A percentile compares a stretch with the other conserved stretches of the same genome.
phyloP scores from a whole-genome alignment of 23 red algal species.

The Cyanidium caldarium region DNA sequence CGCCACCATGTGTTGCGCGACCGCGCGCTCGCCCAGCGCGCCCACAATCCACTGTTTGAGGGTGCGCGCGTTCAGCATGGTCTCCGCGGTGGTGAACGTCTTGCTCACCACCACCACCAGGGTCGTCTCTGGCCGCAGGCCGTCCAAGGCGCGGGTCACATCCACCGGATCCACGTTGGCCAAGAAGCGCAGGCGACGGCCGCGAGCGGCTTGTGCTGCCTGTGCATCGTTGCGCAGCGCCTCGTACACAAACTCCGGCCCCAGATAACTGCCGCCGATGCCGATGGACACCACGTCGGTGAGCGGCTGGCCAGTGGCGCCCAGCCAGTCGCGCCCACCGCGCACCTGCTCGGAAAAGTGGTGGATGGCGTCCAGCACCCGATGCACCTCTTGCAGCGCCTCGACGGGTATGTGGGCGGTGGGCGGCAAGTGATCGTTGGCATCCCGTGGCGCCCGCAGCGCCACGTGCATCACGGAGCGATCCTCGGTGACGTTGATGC shows the following conservation, averaged over 20 bases:
- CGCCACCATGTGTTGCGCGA: conserved; percentile 86
- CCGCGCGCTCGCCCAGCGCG: conserved; percentile 38
- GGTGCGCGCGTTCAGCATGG: conserved; percentile 92
- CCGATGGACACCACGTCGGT: conserved; percentile 85
- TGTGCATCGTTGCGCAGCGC: conserved; percentile 42
- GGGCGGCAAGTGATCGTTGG: conserved; percentile 21
- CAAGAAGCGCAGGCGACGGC: conserved; percentile 65
- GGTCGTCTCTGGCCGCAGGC: conserved; percentile 70
- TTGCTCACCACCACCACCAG: conserved; percentile 85
- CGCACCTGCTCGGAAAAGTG: conserved; percentile 41
- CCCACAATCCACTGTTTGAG: conserved; percentile 53
- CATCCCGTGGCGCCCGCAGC: conserved; percentile 53
- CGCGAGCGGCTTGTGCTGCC: conserved; percentile 30
- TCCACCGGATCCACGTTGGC: conserved; percentile 93
- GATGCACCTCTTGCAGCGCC: conserved; percentile 37
- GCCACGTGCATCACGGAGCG: conserved; percentile 83
- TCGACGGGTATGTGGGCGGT: conserved; percentile 12
- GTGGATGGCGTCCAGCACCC: conserved; percentile 47
- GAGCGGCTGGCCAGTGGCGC: conserved; percentile 58
- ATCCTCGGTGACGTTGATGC: conserved; percentile 80
- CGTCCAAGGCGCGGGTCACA: conserved; percentile 40
- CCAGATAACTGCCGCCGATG: conserved; percentile 90
- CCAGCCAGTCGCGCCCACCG: conserved; percentile 30
- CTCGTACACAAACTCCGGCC: conserved; percentile 93
- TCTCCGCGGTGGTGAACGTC: conserved; percentile 96